Conservation (phyloP, 495 filamentous ascomycete species). For the Trichoderma virens region DNA sequence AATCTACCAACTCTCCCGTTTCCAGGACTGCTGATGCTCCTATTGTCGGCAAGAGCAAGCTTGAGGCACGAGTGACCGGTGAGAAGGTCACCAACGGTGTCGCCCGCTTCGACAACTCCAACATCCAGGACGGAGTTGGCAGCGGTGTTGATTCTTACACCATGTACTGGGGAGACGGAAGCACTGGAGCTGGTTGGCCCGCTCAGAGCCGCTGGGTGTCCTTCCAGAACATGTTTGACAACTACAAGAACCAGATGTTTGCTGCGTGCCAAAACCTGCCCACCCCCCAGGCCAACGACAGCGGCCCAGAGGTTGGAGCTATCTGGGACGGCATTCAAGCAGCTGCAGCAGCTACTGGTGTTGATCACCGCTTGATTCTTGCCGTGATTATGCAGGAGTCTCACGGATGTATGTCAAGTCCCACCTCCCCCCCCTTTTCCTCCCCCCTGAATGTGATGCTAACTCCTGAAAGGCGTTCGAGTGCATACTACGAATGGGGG, state of each 20-base stretch:
- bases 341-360: constrained; percentile 29
- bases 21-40: neutral
- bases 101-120: neutral
- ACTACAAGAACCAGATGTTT: constrained; percentile 14
- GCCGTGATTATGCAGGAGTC: constrained; percentile 51
- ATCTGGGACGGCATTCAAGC: constrained; percentile 34
- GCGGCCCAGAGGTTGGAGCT: constrained; percentile 26
- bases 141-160: constrained; percentile 1
- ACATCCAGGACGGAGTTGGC: neutral
- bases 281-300: constrained; percentile 15
- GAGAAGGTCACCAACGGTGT: neutral
- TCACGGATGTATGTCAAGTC: constrained; percentile 51
- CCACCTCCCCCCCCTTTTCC: no score
- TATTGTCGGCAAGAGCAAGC: neutral
- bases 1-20: neutral
- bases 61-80: neutral
- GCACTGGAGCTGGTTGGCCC: constrained; percentile 16
- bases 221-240: constrained; percentile 18
- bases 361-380: constrained; percentile 36
- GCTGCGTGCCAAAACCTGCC: constrained; percentile 15
- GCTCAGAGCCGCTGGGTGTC: constrained; percentile 14
- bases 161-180: constrained; percentile 17
- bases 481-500: constrained; percentile 29
- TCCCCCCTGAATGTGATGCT: no score
- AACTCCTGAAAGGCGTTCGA: constrained; percentile 22